Percentiles rank a stretch among this genome's conserved stretches.
These are phyloP conservation scores for Tuber umbilicatum DNA, from an alignment of 495 filamentous ascomycete genomes.

Conservation along the genomic window DNA sequence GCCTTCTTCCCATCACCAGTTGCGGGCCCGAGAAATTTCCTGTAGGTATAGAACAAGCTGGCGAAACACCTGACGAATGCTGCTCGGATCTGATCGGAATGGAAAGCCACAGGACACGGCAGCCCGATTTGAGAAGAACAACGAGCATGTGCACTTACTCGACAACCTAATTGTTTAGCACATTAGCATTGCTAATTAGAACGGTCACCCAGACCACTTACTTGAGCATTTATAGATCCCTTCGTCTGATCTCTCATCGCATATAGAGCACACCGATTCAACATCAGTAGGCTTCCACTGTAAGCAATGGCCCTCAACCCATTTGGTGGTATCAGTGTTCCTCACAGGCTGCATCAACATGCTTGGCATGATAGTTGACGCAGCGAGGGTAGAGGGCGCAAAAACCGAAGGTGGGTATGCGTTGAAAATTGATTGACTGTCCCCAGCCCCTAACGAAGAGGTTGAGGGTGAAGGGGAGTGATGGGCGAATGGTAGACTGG, in stretches of 20 bases:
- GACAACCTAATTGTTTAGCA: slow-evolving; percentile 52
- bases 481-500: slow-evolving; percentile 76
- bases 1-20: slow-evolving; percentile 75
- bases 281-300: slow-evolving; percentile 63
- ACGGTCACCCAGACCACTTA: slow-evolving; percentile 25
- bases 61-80: slow-evolving; percentile 93
- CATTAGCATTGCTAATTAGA: slow-evolving; percentile 13
- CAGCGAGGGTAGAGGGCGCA: slow-evolving; percentile 91
- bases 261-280: slow-evolving; percentile 69
- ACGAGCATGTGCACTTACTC: slow-evolving; percentile 66
- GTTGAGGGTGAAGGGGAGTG: slow-evolving; percentile 77
- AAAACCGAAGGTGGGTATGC: slow-evolving; percentile 92
- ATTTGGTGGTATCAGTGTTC: slow-evolving; percentile 78
- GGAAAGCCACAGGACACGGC: slow-evolving; percentile 84
- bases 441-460: slow-evolving; percentile 61
- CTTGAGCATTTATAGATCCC: slow-evolving; percentile 73
- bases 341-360: slow-evolving; percentile 74
- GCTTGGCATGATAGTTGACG: slow-evolving; percentile 95
- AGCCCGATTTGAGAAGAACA: slow-evolving; percentile 76
- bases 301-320: slow-evolving; percentile 93
- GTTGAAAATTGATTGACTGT: slow-evolving; percentile 64
- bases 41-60: slow-evolving; percentile 91
- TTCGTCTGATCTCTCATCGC: slow-evolving; percentile 83
- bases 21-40: slow-evolving; percentile 70
- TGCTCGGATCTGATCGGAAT: slow-evolving; percentile 79